phyloP scores from a whole-genome alignment of 2,329 filamentous ascomycete species.

The Lachnellula cervina region DNA sequence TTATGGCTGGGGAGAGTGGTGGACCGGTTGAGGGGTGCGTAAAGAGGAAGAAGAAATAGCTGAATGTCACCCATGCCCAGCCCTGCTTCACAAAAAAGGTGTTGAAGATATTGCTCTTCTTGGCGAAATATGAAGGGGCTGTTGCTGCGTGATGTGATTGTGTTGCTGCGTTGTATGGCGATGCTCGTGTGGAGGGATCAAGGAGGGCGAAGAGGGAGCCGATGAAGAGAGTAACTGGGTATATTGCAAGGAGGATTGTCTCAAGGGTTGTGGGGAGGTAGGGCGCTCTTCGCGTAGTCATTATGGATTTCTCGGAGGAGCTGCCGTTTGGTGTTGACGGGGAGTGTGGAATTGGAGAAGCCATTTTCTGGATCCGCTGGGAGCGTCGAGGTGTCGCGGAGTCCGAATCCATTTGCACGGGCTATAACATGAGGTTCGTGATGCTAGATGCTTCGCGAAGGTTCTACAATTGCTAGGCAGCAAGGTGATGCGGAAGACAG shows the following conservation, averaged over 20 bases:
- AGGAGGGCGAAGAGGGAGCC: constrained; percentile 77
- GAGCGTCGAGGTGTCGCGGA: constrained; percentile 27
- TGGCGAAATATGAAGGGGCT: constrained; percentile 83
- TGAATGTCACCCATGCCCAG: constrained; percentile 83
- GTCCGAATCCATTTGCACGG: constrained; percentile 25
- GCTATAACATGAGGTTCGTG: constrained; percentile 21
- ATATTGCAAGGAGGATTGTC: constrained; percentile 58
- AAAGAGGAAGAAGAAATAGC: constrained; percentile 65
- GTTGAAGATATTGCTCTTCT: constrained; percentile 91
- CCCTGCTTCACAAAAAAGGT: constrained; percentile 89
- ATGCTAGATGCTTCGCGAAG: constrained; percentile 5
- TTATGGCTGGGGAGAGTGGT: constrained; percentile 36
- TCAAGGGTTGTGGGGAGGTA: constrained; percentile 69
- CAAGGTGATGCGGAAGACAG: constrained; percentile 16
- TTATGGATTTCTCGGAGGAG: constrained; percentile 6
- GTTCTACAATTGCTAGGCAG: constrained; percentile 12
- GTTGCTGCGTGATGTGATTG: constrained; percentile 59
- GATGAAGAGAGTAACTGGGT: constrained; percentile 72
- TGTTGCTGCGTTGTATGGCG: constrained; percentile 55
- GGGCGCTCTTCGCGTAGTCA: constrained; percentile 39
- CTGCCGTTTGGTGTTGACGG: constrained; percentile 5
- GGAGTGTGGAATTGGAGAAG: constrained; percentile 12
- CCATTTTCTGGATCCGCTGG: constrained; percentile 21
- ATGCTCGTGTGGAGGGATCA: constrained; percentile 63
- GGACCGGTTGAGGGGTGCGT: constrained; percentile 57